phyloP scores from a whole-genome alignment of 371 early-diverging fungal species.

The Syncephalastrum sp. region DNA sequence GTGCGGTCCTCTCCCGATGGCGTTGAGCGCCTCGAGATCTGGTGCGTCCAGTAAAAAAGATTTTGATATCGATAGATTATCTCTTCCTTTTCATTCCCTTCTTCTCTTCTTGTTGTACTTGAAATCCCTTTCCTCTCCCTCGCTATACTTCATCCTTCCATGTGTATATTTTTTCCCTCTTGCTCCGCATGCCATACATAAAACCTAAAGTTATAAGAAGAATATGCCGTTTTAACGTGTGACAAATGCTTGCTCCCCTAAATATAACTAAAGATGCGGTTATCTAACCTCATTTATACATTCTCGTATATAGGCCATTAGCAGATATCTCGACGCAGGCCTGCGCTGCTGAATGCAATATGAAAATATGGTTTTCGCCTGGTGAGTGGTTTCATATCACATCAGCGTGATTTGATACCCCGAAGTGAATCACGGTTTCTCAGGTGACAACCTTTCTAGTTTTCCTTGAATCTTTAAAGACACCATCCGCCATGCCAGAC shows the following conservation, averaged over 20 bases:
- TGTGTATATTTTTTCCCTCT: conserved; percentile 2
- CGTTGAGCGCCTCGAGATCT: conserved; percentile 63
- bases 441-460: no score
- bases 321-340: no score
- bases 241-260: conserved; percentile 20
- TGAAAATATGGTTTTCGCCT: no score
- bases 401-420: no score
- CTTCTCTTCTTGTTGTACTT: neutral
- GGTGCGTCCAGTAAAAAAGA: conserved; percentile 44
- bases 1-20: conserved; percentile 26
- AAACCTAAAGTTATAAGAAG: conserved; percentile 8
- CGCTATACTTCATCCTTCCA: no score
- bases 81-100: neutral
- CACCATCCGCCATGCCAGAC: no score
- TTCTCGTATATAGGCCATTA: no score
- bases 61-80: neutral
- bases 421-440: no score
- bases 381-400: no score
- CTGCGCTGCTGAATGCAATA: no score
- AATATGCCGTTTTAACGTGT: conserved; percentile 26
- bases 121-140: neutral
- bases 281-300: neutral
- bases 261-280: neutral
- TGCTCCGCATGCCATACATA: conserved; percentile 1
- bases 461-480: no score